Conservation (phyloP, 495 filamentous ascomycete genomes). For the Aspergillus taichungensis region DNA sequence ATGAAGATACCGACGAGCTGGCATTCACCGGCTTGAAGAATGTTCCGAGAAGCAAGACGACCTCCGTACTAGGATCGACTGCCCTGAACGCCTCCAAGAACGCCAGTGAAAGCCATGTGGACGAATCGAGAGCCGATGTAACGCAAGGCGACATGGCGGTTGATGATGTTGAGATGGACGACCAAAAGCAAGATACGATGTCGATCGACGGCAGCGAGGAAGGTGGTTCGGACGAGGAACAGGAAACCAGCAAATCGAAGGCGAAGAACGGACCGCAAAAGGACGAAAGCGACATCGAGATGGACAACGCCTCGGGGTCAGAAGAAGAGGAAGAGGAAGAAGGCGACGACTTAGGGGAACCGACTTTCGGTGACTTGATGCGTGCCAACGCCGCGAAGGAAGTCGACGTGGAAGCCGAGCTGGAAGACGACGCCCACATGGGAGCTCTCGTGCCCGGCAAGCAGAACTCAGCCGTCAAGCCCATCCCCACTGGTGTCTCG, state of each 20-base stretch:
- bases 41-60: constrained; percentile 38
- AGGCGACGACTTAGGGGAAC: constrained; percentile 48
- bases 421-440: constrained; percentile 33
- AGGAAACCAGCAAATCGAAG: constrained; percentile 23
- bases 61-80: constrained; percentile 29
- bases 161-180: constrained; percentile 45
- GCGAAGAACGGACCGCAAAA: constrained; percentile 29
- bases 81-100: constrained; percentile 54
- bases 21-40: constrained; percentile 37
- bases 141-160: constrained; percentile 29
- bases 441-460: constrained; percentile 31
- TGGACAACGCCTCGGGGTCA: constrained; percentile 28
- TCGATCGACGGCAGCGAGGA: constrained; percentile 30
- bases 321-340: constrained; percentile 37
- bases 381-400: constrained; percentile 57
- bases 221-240: constrained; percentile 34
- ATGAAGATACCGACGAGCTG: constrained; percentile 38
- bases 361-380: constrained; percentile 82
- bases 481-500: constrained; percentile 66
- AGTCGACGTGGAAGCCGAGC: constrained; percentile 64
- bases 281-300: constrained; percentile 35
- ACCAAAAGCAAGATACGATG: constrained; percentile 28
- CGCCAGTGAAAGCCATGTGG: constrained; percentile 51
- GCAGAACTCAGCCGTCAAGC: constrained; percentile 32
- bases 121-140: constrained; percentile 70